These are phyloP conservation scores for Trichomonascaceae sp. DNA, from an alignment of 1,139 yeast genomes.

Conservation along the genomic window DNA sequence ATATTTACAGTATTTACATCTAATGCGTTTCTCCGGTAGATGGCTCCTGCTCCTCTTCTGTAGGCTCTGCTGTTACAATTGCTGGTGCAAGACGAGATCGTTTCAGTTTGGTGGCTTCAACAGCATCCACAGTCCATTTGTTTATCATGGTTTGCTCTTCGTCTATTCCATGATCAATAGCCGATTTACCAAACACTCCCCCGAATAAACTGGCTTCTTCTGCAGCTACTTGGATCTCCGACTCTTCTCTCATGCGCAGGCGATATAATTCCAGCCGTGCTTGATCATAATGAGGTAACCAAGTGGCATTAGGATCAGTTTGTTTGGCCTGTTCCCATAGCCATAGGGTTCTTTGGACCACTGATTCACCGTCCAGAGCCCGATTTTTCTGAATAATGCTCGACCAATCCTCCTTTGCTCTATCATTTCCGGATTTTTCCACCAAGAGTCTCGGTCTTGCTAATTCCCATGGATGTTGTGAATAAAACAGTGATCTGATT, in stretches of 20 bases:
- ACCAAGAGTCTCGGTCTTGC: conserved; percentile 85
- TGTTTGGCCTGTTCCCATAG: conserved; percentile 42
- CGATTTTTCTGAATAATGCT: conserved; percentile 63
- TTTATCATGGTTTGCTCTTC: conserved; percentile 67
- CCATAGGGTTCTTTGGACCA: conserved; percentile 84
- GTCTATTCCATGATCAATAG: conserved; percentile 60
- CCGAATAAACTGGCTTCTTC: conserved; percentile 90
- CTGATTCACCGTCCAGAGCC: conserved; percentile 86
- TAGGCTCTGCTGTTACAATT: not conserved
- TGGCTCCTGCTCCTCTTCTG: not conserved
- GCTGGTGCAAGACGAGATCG: conserved; percentile 19
- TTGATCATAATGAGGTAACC: conserved; percentile 69
- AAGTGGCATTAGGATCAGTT: conserved; percentile 31
- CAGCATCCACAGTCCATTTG: conserved; percentile 67
- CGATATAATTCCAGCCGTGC: conserved; percentile 86
- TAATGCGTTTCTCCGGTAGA: not conserved
- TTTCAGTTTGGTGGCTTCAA: conserved; percentile 29
- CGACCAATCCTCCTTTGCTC: conserved; percentile 62
- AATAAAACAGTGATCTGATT: conserved; percentile 71
- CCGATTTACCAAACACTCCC: conserved; percentile 57
- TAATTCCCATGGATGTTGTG: conserved; percentile 97
- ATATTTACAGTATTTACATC: not conserved
- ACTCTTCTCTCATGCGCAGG: conserved; percentile 77
- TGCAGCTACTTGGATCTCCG: conserved; percentile 62
- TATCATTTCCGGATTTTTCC: conserved; percentile 63